Percentiles rank a stretch among this genome's conserved stretches.
These are phyloP conservation scores for Claviceps sp. DNA, from an alignment of 2,329 filamentous ascomycete genomes.

Conservation along the genomic window DNA sequence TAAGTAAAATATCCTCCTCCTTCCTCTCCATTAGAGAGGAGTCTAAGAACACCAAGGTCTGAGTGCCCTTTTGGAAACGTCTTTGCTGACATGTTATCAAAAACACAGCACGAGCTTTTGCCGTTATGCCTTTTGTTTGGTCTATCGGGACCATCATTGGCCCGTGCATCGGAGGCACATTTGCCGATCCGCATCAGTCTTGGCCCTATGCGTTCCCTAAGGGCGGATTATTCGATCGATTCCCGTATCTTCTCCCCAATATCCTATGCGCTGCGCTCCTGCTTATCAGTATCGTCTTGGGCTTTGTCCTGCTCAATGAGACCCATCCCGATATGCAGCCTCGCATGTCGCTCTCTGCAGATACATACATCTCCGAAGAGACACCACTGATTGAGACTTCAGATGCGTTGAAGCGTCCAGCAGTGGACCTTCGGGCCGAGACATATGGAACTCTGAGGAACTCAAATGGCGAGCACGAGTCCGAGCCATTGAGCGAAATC, in stretches of 20 bases:
- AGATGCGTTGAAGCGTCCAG: slow-evolving; percentile 58
- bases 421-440: slow-evolving; percentile 62
- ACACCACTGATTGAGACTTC: slow-evolving; percentile 66
- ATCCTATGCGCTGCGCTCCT: slow-evolving; percentile 68
- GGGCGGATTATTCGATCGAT: slow-evolving; percentile 57
- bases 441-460: slow-evolving; percentile 60
- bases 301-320: slow-evolving; percentile 73
- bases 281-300: slow-evolving; percentile 62
- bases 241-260: slow-evolving; percentile 84
- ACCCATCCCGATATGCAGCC: slow-evolving; percentile 76
- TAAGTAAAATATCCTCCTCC: slow-evolving; percentile 31
- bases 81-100: slow-evolving; percentile 8
- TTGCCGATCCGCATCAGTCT: slow-evolving; percentile 62
- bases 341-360: slow-evolving; percentile 29
- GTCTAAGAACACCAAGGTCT: too few species aligned
- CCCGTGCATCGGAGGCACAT: slow-evolving; percentile 74
- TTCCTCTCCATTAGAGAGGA: neutral
- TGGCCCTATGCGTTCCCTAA: slow-evolving; percentile 59
- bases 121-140: slow-evolving; percentile 93
- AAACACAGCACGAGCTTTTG: slow-evolving; percentile 59
- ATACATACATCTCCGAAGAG: slow-evolving; percentile 45
- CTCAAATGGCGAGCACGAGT: slow-evolving; percentile 30
- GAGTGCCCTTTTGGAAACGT: neutral
- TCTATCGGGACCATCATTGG: slow-evolving; percentile 80
- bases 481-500: slow-evolving; percentile 20